Base-by-base conservation (phyloP, 164 flowering plant genomes). In the Houttuynia cordata region DNA sequence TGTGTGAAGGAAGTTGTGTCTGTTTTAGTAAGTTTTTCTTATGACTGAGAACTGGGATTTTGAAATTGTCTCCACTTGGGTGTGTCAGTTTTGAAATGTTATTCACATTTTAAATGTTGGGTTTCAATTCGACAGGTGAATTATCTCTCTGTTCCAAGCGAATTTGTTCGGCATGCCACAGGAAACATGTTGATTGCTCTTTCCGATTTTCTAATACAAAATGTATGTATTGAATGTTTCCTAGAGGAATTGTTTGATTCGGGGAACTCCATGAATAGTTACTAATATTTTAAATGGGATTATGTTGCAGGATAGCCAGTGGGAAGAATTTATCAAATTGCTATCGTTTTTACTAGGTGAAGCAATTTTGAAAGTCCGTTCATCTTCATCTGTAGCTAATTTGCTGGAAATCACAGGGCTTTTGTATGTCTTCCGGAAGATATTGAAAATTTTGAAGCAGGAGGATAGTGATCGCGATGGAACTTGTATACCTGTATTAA, bases 401-500 rank as follows among this genome's bases (percentile, higher is more conserved):
- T 85, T 80, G 87, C 64, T 53, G 59, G 71, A 73, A 6, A 70
- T 69, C 54, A 76, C 79, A 67, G 76, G 70, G 53, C 75, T 86
- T 40, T 13, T 75, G 68, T 78, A 70, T 54, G 79, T 83, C 60
- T 70, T 86, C 39, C 86, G 83, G 50, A 72, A 71, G 52, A 79
- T 81, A 51, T 58, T 80, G 60, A 91, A 88, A 70, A 57, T 53
- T 74, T 62, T 86, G 73, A 83, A 79, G 68, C 71, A 70, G 60
- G 79, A 75, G 20, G 21, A 49, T 60, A 74, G 70, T 53, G 64
- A 74, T 30, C 74, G 72, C 58, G 25, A 68, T 61, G 67, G 67
- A 65, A 49, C 50, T n/a, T 81, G 70, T 70, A 54, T 80, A 50
- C 63, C 69, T 55, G 66, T 76, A 51, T 56, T 83, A 25, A 65